Percentiles rank a stretch among this genome's conserved stretches.
Conservation (phyloP, 768 basidiomycete species). For the Leccinum incarnatum region DNA sequence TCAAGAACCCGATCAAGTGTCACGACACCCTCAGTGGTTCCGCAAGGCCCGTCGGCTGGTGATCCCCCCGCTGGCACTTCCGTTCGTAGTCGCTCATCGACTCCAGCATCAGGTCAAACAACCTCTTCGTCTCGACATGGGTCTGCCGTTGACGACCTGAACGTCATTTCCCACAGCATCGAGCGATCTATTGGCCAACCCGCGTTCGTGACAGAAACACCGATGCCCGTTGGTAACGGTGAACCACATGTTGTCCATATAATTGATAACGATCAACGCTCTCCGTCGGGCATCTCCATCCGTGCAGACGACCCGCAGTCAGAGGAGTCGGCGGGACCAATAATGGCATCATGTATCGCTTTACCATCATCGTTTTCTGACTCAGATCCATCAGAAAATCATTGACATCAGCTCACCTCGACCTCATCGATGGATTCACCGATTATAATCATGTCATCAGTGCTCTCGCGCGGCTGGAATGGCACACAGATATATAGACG, state of each 20-base stretch:
- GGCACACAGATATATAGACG: constrained; percentile 14
- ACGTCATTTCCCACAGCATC: constrained; percentile 28
- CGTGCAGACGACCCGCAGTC: constrained; percentile 8
- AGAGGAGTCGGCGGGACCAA: constrained; percentile 10
- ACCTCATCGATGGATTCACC: constrained; percentile 38
- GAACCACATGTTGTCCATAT: constrained; percentile 9
- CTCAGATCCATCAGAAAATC: constrained; percentile 20
- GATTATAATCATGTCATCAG: constrained; percentile 9
- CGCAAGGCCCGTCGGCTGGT: constrained; percentile 13
- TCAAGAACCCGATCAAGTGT: constrained; percentile 5
- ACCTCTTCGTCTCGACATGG: constrained; percentile 27
- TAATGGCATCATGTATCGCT: constrained; percentile 19
- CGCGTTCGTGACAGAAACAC: constrained; percentile 16
- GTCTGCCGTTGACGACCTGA: constrained; percentile 26
- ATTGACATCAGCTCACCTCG: constrained; percentile 41
- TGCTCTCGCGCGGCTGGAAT: constrained; percentile 8
- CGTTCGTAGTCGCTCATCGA: constrained; percentile 28
- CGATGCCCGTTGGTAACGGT: constrained; percentile 8
- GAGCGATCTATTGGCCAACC: constrained; percentile 20
- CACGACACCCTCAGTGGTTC: constrained; percentile 2
- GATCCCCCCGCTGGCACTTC: constrained; percentile 8
- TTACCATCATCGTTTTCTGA: constrained; percentile 29
- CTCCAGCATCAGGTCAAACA: constrained; percentile 37
- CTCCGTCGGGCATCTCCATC: not conserved
- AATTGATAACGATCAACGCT: constrained; percentile 13